phyloP scores from a whole-genome alignment of 1,284 basidiomycete species.

The Chalciporus sp. region DNA sequence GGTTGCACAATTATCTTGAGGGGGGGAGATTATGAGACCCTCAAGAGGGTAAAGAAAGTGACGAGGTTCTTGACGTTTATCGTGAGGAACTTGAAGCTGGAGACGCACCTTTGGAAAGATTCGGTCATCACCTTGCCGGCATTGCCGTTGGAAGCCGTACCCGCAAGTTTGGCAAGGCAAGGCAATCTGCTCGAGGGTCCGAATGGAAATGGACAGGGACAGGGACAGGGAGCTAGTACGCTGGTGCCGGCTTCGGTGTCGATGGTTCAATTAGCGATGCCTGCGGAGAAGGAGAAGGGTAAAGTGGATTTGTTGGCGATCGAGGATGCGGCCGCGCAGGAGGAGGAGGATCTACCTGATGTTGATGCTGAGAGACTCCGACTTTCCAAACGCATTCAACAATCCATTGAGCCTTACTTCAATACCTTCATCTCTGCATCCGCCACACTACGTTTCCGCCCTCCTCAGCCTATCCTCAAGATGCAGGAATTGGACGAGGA shows the following conservation, averaged over 20 bases:
- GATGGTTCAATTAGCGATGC: slow-evolving; percentile 33
- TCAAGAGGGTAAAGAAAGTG: slow-evolving; percentile 89
- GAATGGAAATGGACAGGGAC: slow-evolving; percentile 12
- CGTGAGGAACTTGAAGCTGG: slow-evolving; percentile 89
- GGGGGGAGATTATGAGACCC: slow-evolving; percentile 81
- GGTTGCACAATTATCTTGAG: slow-evolving; percentile 94
- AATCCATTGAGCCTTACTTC: slow-evolving; percentile 80
- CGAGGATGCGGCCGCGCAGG: slow-evolving; percentile 27
- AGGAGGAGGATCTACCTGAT: slow-evolving; percentile 62
- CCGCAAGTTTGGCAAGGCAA: slow-evolving; percentile 37
- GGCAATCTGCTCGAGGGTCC: slow-evolving; percentile 14
- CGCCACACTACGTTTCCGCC: slow-evolving; percentile 85
- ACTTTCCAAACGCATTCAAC: slow-evolving; percentile 72
- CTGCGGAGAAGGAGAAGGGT: slow-evolving; percentile 21
- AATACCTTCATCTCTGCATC: slow-evolving; percentile 90
- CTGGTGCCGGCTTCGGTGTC: slow-evolving; percentile 35
- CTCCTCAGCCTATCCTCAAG: slow-evolving; percentile 81
- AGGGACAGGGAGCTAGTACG: slow-evolving; percentile 19
- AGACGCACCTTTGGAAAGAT: slow-evolving; percentile 95
- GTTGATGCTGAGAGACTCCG: slow-evolving; percentile 70
- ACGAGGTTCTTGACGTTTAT: slow-evolving; percentile 91
- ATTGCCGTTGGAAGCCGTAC: slow-evolving; percentile 65
- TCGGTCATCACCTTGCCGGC: slow-evolving; percentile 82
- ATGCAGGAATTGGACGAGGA: slow-evolving; percentile 88
- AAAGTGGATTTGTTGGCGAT: slow-evolving; percentile 17